A percentile compares a stretch with the other conserved stretches of the same genome.
Conservation (phyloP, 1,284 basidiomycete genomes). For the Apiotrichum domesticum region DNA sequence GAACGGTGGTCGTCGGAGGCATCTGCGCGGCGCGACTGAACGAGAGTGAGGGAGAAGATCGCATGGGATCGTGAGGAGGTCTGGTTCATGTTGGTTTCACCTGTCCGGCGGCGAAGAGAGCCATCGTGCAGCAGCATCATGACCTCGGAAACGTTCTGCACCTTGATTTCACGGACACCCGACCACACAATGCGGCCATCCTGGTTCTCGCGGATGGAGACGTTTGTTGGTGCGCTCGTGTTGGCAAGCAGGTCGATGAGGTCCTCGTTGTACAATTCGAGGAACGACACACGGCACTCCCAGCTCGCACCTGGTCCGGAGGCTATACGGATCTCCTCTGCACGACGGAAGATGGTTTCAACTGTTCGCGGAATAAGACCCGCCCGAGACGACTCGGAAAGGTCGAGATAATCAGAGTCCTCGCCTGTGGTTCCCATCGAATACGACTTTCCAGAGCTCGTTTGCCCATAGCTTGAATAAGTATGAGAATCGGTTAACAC, state of each 20-base stretch:
- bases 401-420: constrained; percentile 66
- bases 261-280: constrained; percentile 98
- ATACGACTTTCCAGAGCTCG: constrained; percentile 92
- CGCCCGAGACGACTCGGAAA: constrained; percentile 33
- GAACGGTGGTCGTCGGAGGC: constrained; percentile 4
- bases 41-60: constrained; percentile 92
- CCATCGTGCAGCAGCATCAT: constrained; percentile 87
- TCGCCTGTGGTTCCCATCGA: constrained; percentile 82
- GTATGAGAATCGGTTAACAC: background rate
- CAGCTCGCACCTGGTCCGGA: constrained; percentile 62
- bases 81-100: constrained; percentile 98
- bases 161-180: constrained; percentile 83
- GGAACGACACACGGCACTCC: constrained; percentile 60
- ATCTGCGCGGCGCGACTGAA: constrained; percentile 53
- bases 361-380: constrained; percentile 95
- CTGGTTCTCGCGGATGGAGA: constrained; percentile 94
- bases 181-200: constrained; percentile 96
- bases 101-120: constrained; percentile 82
- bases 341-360: constrained; percentile 76
- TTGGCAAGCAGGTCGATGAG: constrained; percentile 78
- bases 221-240: constrained; percentile 56
- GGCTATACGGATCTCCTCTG: constrained; percentile 68
- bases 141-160: constrained; percentile 78
- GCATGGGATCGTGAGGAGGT: constrained; percentile 97
- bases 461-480: constrained; percentile 67